Evolutionary conservation across 2,329 filamentous ascomycete species (phyloP).

Genomic region (Trichophyton mentagrophytes): DNA sequence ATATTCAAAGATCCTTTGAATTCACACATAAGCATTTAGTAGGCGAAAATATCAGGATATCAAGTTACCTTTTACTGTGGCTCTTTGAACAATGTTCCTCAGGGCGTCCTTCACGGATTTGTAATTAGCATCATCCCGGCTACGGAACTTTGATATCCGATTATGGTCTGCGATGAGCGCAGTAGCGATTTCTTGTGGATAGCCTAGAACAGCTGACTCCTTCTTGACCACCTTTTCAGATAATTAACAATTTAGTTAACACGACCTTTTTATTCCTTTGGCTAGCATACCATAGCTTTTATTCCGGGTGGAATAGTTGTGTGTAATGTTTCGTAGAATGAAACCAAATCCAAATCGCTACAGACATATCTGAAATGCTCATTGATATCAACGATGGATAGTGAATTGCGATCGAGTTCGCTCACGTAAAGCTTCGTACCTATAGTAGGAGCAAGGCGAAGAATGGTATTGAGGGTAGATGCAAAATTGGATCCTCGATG

Average conservation of each 20-base stretch:
- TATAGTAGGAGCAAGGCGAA: neutral
- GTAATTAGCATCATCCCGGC: slow-evolving; percentile 22
- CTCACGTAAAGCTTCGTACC: neutral
- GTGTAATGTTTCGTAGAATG: neutral
- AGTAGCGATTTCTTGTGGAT: neutral
- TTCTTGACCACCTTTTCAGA: no score
- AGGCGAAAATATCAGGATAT: no score
- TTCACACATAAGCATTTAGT: no score
- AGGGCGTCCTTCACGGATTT: neutral
- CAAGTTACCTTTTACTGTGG: no score
- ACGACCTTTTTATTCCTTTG: neutral
- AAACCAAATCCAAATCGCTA: neutral
- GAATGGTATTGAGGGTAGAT: slow-evolving; percentile 17
- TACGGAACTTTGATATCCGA: neutral
- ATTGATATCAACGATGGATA: neutral
- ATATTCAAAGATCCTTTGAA: no score
- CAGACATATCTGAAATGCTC: neutral
- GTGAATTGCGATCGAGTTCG: neutral
- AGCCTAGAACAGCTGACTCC: no score
- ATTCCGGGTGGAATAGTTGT: neutral
- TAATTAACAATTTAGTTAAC: no score
- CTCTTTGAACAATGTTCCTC: no score
- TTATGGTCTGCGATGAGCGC: neutral
- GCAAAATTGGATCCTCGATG: slow-evolving; percentile 18
- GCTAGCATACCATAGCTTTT: neutral